These are phyloP conservation scores for Penicillium riverlandense DNA, from an alignment of 495 filamentous ascomycete genomes.

Conservation along the genomic window DNA sequence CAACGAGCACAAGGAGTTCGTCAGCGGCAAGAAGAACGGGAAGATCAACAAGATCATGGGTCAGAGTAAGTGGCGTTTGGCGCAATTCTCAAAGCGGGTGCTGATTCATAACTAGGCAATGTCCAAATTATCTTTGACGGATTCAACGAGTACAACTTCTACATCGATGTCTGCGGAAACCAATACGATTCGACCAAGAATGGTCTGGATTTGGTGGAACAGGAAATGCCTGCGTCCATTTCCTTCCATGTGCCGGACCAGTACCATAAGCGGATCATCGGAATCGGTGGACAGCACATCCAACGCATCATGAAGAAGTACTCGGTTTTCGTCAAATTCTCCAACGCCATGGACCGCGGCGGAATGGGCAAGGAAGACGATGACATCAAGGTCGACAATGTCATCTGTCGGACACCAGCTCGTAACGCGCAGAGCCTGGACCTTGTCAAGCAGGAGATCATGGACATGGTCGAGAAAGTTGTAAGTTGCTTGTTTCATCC, in stretches of 20 bases:
- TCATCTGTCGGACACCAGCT: conserved; percentile 95
- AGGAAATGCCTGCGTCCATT: conserved; percentile 98
- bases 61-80: conserved; percentile 53
- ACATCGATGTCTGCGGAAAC: conserved; percentile 90
- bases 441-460: conserved; percentile 95
- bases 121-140: conserved; percentile 99
- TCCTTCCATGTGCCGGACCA: conserved; percentile 99
- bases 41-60: conserved; percentile 99
- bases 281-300: conserved; percentile 96
- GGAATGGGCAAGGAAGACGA: conserved; percentile 92
- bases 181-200: conserved; percentile 89
- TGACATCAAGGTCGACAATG: conserved; percentile 97
- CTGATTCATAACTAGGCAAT: conserved; percentile 48
- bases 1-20: conserved; percentile 99
- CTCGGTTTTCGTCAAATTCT: conserved; percentile 99
- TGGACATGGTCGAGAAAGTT: conserved; percentile 98
- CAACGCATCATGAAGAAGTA: conserved; percentile 99
- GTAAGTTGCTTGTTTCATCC: conserved; percentile 36
- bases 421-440: conserved; percentile 95
- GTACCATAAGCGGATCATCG: conserved; percentile 99
- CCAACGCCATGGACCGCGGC: conserved; percentile 97
- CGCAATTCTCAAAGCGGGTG: neutral
- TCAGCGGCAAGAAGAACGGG: conserved; percentile 98
- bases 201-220: conserved; percentile 86
- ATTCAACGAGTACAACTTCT: conserved; percentile 99